phyloP scores from a whole-genome alignment of 2,329 filamentous ascomycete genomes.

The Colletotrichum cuscutae region DNA sequence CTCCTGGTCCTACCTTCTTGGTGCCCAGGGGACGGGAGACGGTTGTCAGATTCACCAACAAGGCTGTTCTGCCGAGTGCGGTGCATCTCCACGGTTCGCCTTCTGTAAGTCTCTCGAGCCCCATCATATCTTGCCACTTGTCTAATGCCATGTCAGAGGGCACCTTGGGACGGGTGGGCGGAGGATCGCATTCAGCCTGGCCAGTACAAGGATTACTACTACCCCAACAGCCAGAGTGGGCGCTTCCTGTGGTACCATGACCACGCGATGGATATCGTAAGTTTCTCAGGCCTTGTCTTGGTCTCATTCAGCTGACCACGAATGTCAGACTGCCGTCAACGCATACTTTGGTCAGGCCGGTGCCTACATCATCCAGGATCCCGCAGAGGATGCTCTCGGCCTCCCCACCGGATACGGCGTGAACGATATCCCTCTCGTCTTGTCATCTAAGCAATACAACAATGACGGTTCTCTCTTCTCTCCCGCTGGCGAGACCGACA shows the following conservation, averaged over 20 bases:
- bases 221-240: conserved; percentile 64
- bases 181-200: conserved; percentile 60
- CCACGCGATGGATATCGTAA: conserved; percentile 48
- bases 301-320: neutral
- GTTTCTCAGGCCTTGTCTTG: neutral
- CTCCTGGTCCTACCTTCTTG: conserved; percentile 63
- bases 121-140: conserved; percentile 24
- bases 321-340: conserved; percentile 58
- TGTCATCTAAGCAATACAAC: conserved; percentile 63
- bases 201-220: conserved; percentile 72
- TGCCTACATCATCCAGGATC: conserved; percentile 64
- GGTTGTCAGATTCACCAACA: conserved; percentile 65
- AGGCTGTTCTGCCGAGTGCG: conserved; percentile 52
- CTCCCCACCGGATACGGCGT: conserved; percentile 60
- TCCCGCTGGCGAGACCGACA: conserved; percentile 54
- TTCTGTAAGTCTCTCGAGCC: conserved; percentile 37
- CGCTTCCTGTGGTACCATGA: conserved; percentile 69
- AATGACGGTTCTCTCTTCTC: conserved; percentile 59
- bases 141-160: conserved; percentile 37
- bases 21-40: conserved; percentile 60
- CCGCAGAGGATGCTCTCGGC: conserved; percentile 56
- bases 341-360: conserved; percentile 67
- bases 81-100: conserved; percentile 67
- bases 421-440: conserved; percentile 63
- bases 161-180: conserved; percentile 61